Conservation (phyloP, 371 early-diverging fungal genomes). For the Neoconidiobolus thromboides region DNA sequence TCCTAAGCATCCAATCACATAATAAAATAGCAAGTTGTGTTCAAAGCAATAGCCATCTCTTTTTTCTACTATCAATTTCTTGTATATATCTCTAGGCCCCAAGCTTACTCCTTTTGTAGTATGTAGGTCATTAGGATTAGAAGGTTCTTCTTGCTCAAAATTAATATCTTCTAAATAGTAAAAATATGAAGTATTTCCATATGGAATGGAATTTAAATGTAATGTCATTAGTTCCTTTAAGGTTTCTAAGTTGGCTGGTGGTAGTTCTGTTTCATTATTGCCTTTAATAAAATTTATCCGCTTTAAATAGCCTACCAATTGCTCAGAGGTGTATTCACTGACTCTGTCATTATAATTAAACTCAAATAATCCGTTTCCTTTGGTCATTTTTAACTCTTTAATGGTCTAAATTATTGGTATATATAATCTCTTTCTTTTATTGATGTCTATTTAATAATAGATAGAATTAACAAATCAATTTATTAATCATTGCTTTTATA, state of each 20-base stretch:
- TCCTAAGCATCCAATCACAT: background rate
- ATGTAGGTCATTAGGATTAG: background rate
- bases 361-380: no score
- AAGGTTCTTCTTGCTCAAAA: background rate
- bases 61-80: background rate
- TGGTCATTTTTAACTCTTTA: no score
- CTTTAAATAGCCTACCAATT: no score
- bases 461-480: no score
- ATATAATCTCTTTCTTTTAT: no score
- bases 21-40: background rate
- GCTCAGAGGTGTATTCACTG: no score
- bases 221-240: background rate
- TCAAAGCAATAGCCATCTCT: conserved; percentile 5
- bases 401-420: no score
- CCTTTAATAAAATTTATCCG: no score
- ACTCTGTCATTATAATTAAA: no score
- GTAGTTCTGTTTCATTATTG: background rate
- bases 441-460: no score
- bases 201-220: background rate
- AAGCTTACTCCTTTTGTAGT: background rate
- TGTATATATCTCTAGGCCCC: background rate
- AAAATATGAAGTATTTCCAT: background rate
- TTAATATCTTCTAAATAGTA: background rate
- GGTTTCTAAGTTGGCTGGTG: background rate
- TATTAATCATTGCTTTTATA: no score